Percentiles rank a stretch among this genome's conserved stretches.
Conservation (phyloP, 2,329 filamentous ascomycete genomes). For the Exophiala alcalophila region DNA sequence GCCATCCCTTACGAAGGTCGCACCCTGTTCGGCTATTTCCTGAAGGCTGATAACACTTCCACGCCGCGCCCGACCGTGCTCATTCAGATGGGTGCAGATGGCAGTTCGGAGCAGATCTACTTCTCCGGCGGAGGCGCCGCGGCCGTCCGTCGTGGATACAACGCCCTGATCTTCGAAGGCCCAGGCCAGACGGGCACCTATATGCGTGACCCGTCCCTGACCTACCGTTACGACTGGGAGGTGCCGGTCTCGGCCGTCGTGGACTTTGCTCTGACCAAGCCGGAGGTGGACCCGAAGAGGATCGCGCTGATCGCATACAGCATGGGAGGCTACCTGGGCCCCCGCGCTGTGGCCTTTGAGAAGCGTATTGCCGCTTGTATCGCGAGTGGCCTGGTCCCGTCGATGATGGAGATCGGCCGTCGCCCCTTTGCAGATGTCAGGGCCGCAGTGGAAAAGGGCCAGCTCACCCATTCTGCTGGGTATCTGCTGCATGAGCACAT, state of each 20-base stretch:
- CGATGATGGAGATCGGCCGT: background rate
- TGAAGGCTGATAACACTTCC: conserved; percentile 9
- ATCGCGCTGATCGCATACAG: conserved; percentile 33
- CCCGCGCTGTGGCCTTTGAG: conserved; percentile 34
- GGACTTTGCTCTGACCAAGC: conserved; percentile 31
- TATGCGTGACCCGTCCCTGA: conserved; percentile 29
- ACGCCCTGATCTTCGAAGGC: conserved; percentile 36
- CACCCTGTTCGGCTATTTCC: conserved; percentile 23
- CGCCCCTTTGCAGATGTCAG: background rate
- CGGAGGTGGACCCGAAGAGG: conserved; percentile 30
- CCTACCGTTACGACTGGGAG: conserved; percentile 36
- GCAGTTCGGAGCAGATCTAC: conserved; percentile 34
- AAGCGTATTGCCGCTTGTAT: conserved; percentile 33
- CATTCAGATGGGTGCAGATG: conserved; percentile 33
- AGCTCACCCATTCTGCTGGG: conserved; percentile 2
- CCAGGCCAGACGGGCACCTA: conserved; percentile 35
- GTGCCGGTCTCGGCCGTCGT: conserved; percentile 33
- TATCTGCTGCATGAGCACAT: conserved; percentile 12
- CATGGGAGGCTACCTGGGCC: conserved; percentile 36
- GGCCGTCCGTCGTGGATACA: conserved; percentile 34
- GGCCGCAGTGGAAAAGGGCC: background rate
- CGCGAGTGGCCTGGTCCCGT: conserved; percentile 8
- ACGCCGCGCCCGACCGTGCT: conserved; percentile 19
- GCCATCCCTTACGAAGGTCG: conserved; percentile 26
- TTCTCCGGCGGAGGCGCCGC: conserved; percentile 32